These are phyloP conservation scores for Debaryomyces fabryi DNA, from an alignment of 1,139 yeast genomes.

Conservation along the genomic window DNA sequence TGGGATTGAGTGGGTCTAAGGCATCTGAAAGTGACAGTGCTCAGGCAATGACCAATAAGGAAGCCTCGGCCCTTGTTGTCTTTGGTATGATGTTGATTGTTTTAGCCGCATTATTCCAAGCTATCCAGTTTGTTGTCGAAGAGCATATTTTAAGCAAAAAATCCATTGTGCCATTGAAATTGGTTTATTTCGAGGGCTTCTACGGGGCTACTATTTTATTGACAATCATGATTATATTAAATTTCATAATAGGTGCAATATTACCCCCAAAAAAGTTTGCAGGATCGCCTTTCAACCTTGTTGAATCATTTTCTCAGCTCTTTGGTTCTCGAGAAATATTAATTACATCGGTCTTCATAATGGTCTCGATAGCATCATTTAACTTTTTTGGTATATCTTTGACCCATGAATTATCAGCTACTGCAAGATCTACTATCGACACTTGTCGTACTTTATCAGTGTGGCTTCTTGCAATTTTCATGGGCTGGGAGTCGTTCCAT, in stretches of 20 bases:
- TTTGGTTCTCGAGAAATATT: conserved; percentile 45
- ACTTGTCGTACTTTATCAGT: conserved; percentile 76
- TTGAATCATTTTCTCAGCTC: conserved; percentile 54
- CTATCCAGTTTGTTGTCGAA: conserved; percentile 77
- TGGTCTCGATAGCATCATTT: conserved; percentile 73
- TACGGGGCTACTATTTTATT: conserved; percentile 59
- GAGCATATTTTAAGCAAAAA: conserved; percentile 63
- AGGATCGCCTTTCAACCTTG: conserved; percentile 59
- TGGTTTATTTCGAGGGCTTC: conserved; percentile 77
- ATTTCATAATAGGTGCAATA: conserved; percentile 42
- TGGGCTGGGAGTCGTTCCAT: conserved; percentile 79
- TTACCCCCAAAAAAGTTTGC: conserved; percentile 35
- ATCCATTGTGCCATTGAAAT: conserved; percentile 60
- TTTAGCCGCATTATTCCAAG: conserved; percentile 66
- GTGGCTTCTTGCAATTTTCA: conserved; percentile 70
- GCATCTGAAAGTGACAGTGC: conserved; percentile 19
- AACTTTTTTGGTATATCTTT: conserved; percentile 75
- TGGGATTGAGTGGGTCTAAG: conserved; percentile 67
- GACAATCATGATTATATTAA: conserved; percentile 45
- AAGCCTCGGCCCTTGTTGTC: conserved; percentile 24
- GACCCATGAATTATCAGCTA: conserved; percentile 69
- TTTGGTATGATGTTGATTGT: conserved; percentile 64
- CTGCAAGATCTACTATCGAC: conserved; percentile 79
- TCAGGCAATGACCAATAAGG: conserved; percentile 19
- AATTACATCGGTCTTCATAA: conserved; percentile 59